These are phyloP conservation scores for Cardamine occulta DNA, from an alignment of 345 rosid species.

Conservation along the genomic window DNA sequence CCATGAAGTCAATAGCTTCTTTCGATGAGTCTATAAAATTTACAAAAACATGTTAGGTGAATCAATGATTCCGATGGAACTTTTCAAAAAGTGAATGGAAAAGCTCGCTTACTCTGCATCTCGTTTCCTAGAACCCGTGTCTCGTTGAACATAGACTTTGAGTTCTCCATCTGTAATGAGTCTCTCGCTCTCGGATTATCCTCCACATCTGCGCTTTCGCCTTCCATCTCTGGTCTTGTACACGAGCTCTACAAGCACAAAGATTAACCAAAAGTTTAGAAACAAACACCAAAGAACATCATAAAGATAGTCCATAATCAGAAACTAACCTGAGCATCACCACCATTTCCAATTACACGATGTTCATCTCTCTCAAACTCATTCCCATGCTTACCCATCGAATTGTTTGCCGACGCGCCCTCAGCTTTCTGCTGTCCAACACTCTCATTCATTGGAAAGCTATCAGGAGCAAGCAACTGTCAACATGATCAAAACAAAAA, in stretches of 20 bases:
- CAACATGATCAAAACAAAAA: constrained; percentile 23
- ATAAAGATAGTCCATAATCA: constrained; percentile 13
- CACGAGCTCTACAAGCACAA: constrained; percentile 80
- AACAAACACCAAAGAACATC: constrained; percentile 5
- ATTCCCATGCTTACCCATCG: constrained; percentile 46
- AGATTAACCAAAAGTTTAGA: constrained; percentile 1
- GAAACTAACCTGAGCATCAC: constrained; percentile 75
- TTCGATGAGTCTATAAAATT: constrained; percentile 42
- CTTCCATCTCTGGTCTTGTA: constrained; percentile 72
- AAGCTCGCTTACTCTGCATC: constrained; percentile 23
- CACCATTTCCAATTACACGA: constrained; percentile 60
- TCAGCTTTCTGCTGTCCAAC: constrained; percentile 74
- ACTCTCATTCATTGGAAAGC: constrained; percentile 59
- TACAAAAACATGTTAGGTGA: background rate
- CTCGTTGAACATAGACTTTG: constrained; percentile 22
- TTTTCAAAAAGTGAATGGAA: background rate
- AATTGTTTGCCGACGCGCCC: constrained; percentile 72
- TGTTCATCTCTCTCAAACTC: constrained; percentile 49
- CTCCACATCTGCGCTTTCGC: constrained; percentile 55
- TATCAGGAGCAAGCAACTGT: constrained; percentile 58
- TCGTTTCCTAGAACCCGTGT: constrained; percentile 11
- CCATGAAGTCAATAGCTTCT: constrained; percentile 82
- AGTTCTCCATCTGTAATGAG: constrained; percentile 33
- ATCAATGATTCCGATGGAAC: background rate
- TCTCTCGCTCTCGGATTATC: constrained; percentile 29